phyloP scores from a whole-genome alignment of 2,329 filamentous ascomycete species.

The Ramichloridium luteum region DNA sequence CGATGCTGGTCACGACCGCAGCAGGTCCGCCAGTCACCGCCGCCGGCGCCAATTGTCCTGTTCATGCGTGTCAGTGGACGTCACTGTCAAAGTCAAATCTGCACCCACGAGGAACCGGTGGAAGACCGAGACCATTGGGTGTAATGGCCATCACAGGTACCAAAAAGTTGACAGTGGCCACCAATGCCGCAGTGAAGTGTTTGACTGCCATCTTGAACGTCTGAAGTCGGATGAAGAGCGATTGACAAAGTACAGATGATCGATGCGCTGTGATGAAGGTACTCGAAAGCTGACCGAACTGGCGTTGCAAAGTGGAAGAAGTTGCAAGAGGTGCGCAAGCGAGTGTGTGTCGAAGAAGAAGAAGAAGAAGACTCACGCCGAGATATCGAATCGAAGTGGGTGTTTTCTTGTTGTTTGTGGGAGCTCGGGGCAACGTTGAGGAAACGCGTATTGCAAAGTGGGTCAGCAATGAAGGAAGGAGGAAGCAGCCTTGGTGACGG shows the following conservation, averaged over 20 bases:
- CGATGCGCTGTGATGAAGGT: background rate
- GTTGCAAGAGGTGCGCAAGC: background rate
- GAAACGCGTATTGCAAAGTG: constrained; percentile 1
- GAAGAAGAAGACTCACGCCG: background rate
- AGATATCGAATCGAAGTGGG: background rate
- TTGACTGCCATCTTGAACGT: constrained; percentile 2
- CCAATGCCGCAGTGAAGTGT: too few species aligned
- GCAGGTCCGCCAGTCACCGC: background rate
- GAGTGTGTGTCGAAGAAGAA: constrained; percentile 2
- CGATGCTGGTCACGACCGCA: constrained; percentile 11
- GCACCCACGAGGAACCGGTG: too few species aligned
- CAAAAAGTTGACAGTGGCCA: too few species aligned
- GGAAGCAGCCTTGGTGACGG: too few species aligned
- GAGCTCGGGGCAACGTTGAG: background rate
- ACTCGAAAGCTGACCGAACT: constrained; percentile 1
- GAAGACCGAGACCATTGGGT: too few species aligned
- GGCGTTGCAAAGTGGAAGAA: constrained; percentile 1
- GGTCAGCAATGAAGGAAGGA: background rate
- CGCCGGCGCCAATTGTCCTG: background rate
- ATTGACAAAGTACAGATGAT: background rate
- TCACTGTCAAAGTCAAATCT: too few species aligned
- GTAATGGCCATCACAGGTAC: too few species aligned
- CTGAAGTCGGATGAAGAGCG: constrained; percentile 2
- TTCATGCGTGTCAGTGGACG: background rate
- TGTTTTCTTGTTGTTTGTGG: background rate